A percentile compares a stretch with the other conserved stretches of the same genome.
Conservation (phyloP, 495 filamentous ascomycete genomes). For the Xylaria castorea region DNA sequence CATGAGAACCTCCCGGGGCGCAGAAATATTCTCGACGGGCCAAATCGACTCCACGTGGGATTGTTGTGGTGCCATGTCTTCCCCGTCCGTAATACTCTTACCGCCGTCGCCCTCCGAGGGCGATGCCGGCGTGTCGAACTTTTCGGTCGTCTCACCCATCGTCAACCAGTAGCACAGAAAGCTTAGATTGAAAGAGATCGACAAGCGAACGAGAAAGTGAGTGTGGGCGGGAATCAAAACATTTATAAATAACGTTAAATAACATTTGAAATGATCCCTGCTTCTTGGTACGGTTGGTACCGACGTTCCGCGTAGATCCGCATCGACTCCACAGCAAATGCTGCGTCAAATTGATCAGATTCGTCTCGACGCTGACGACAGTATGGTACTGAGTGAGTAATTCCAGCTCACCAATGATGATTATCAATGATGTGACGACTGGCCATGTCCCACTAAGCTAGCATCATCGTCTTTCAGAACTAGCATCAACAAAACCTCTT, state of each 20-base stretch:
- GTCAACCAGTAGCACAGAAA: no score
- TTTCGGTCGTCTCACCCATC: not conserved
- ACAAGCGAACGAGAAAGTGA: not conserved
- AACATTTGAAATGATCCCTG: slow-evolving; percentile 23
- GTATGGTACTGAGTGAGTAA: not conserved
- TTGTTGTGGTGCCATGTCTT: slow-evolving; percentile 15
- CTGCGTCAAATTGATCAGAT: not conserved
- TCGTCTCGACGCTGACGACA: not conserved
- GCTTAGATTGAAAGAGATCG: not conserved
- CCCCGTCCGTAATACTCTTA: slow-evolving; percentile 2
- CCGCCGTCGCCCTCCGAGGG: not conserved
- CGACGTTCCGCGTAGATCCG: not conserved
- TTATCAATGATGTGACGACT: not conserved
- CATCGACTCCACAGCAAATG: slow-evolving; percentile 1
- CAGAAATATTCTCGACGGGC: slow-evolving; percentile 25
- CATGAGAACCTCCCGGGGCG: slow-evolving; percentile 13
- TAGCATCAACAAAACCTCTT: not conserved
- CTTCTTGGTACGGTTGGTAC: not conserved
- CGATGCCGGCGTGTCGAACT: slow-evolving; percentile 1
- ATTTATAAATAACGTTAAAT: slow-evolving; percentile 6
- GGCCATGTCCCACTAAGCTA: not conserved
- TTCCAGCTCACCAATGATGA: not conserved
- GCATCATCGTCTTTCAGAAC: not conserved
- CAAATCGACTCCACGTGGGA: slow-evolving; percentile 24
- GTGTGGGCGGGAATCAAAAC: not conserved